Evolutionary conservation across 805 yeast genomes (phyloP), one percentile per base, ranked within the genome.

Genomic region (Wickerhamiella vanderwaltii): DNA sequence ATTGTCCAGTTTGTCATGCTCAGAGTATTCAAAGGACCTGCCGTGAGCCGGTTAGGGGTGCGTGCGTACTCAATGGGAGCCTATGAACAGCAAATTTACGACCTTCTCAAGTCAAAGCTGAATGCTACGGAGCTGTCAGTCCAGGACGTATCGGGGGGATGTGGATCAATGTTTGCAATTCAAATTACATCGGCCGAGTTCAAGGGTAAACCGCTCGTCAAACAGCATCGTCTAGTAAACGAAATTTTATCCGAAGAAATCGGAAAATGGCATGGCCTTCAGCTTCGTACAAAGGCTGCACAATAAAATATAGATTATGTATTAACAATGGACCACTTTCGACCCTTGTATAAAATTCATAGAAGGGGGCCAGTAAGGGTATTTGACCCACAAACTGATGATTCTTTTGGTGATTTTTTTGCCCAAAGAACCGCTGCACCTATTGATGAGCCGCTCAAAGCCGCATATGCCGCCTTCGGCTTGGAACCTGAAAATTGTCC

Each of bases 131-230:
- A 60, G 26, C 63, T 87, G 35, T 67, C 69, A 20, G 96, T 88
- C 5, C 66, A 69, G 48, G 97, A 88, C 57, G 76, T 88, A 6
- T 78, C 91, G 20, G 97, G 88, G 15, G 98, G 98, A 1, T 91
- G 98, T 62, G 98, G 98, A 1, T 86, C 96, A 5, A 91, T 91
- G 98, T 91, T 85, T 63, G 85, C 94, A 36, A 88, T 91, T 39
- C 64, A 69, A 45, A 72, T 91, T 13, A 80, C 77, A 35, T 77
- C 91, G 41, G 68, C 66, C 1, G 65, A 73, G 53, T 91, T 91
- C 62, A 75, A 80, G 51, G 94, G 94, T 0, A 56, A 83, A 33
- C 66, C 83, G 1, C 84, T 84, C 77, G 69, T 91, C 49, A 87
- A 86, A 56, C 98, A 91, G 59, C 98, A 91, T 55, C 71, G 95